Evolutionary conservation across 805 yeast species (phyloP).

Genomic region (Candida incommunis): DNA sequence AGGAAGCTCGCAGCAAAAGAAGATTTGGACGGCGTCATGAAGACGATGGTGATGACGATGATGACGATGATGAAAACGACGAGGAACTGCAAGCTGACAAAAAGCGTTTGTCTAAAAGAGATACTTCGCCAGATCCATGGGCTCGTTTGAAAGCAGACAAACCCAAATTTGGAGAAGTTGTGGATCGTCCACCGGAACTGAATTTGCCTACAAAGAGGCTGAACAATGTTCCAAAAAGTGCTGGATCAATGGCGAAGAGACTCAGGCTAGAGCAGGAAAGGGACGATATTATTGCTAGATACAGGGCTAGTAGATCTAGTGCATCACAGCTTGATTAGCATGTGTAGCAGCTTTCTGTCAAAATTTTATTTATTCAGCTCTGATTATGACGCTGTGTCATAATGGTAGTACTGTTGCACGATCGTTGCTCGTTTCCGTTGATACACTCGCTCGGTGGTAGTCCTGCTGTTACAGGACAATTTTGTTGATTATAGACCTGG

Average conservation of each 20-base stretch:
- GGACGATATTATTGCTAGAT: conserved; percentile 21
- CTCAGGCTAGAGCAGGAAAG: conserved; percentile 25
- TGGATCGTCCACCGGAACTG: conserved; percentile 27
- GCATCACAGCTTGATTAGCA: too few species aligned
- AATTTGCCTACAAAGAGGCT: conserved; percentile 17
- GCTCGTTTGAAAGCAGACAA: conserved; percentile 18
- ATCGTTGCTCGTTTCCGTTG: too few species aligned
- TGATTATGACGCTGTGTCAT: too few species aligned
- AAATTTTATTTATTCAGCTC: too few species aligned
- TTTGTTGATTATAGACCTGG: too few species aligned
- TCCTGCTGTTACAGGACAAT: too few species aligned
- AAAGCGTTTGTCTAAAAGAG: conserved; percentile 12
- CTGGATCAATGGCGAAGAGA: conserved; percentile 26
- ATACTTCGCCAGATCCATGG: conserved; percentile 31
- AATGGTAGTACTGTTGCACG: too few species aligned
- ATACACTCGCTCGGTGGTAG: too few species aligned
- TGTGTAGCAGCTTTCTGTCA: too few species aligned
- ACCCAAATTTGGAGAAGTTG: conserved; percentile 29
- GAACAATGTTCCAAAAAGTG: conserved; percentile 25
- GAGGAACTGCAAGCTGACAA: conserved; percentile 12
- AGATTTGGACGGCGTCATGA: conserved; percentile 10
- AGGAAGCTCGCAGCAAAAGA: too few species aligned
- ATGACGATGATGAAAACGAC: conserved; percentile 16
- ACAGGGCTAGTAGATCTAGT: conserved; percentile 15
- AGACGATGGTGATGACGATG: conserved; percentile 10